phyloP scores from a whole-genome alignment of 495 filamentous ascomycete genomes.

The Aspergillus hancockii region DNA sequence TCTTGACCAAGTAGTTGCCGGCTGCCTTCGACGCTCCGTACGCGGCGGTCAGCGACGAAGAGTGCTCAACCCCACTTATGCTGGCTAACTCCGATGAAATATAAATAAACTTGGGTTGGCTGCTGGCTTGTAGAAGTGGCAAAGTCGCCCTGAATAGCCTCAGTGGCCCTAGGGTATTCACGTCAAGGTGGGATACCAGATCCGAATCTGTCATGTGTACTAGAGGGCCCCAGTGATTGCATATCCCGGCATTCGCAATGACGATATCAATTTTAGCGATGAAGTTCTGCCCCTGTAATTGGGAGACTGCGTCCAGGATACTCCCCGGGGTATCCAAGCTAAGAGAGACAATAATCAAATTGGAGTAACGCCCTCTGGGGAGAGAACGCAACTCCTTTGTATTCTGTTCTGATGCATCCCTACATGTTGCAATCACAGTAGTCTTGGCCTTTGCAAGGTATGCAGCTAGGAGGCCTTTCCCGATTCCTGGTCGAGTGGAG shows the following conservation, averaged over 20 bases:
- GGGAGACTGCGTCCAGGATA: slow-evolving; percentile 15
- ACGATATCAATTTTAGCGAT: slow-evolving; percentile 44
- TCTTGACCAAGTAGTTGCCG: slow-evolving; percentile 38
- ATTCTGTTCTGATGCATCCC: slow-evolving; percentile 24
- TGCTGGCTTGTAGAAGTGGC: slow-evolving; percentile 28
- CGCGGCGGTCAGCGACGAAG: slow-evolving; percentile 20
- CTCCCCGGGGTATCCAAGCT: slow-evolving; percentile 28
- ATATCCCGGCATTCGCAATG: slow-evolving; percentile 51
- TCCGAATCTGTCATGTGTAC: slow-evolving; percentile 27
- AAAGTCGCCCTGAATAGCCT: slow-evolving; percentile 37
- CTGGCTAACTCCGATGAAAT: slow-evolving; percentile 34
- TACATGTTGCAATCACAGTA: slow-evolving; percentile 48
- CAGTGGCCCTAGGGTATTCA: slow-evolving; percentile 42
- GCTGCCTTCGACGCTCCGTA: slow-evolving; percentile 45
- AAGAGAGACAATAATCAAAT: slow-evolving; percentile 38
- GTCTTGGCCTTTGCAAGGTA: slow-evolving; percentile 42
- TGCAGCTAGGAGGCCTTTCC: slow-evolving; percentile 35
- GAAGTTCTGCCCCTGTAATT: slow-evolving; percentile 14
- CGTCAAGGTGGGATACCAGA: slow-evolving; percentile 34
- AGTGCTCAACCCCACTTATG: slow-evolving; percentile 25
- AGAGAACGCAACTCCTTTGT: slow-evolving; percentile 23
- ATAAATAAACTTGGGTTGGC: slow-evolving; percentile 36
- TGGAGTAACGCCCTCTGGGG: slow-evolving; percentile 27
- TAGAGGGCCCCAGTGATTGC: slow-evolving; percentile 25
- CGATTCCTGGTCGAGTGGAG: slow-evolving; percentile 40